Conservation (phyloP, 805 yeast genomes). For the Cyberlindnera sargentensis region DNA sequence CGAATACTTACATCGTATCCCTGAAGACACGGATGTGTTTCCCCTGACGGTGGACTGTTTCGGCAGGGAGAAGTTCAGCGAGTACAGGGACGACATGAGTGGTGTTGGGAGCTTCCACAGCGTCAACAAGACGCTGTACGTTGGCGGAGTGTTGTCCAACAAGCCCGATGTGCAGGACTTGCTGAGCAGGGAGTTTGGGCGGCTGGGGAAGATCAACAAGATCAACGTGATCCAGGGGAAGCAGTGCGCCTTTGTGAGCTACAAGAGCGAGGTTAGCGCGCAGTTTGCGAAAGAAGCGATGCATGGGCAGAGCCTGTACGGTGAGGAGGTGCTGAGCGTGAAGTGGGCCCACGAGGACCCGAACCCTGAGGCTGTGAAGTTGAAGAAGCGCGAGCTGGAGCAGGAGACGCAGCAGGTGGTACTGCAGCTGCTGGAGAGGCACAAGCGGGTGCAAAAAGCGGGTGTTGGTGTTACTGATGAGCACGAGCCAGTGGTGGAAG, state of each 20-base stretch:
- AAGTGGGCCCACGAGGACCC: constrained; percentile 93
- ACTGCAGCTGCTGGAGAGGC: constrained; percentile 30
- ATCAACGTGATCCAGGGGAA: constrained; percentile 53
- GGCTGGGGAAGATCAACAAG: constrained; percentile 71
- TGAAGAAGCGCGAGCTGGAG: constrained; percentile 32
- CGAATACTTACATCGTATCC: constrained; percentile 71
- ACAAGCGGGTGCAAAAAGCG: constrained; percentile 1
- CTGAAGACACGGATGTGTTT: constrained; percentile 49
- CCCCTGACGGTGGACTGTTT: constrained; percentile 77
- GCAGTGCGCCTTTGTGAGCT: constrained; percentile 76
- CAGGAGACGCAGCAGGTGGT: constrained; percentile 34
- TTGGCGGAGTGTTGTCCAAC: constrained; percentile 47
- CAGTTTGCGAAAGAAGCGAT: constrained; percentile 96
- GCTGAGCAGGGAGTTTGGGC: constrained; percentile 47
- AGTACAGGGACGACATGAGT: constrained; percentile 86
- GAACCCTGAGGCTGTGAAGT: constrained; percentile 50
- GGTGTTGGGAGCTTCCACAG: constrained; percentile 80
- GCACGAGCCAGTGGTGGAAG: not conserved
- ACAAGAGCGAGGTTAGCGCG: constrained; percentile 60
- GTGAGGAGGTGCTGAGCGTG: constrained; percentile 58
- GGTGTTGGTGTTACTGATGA: too few relatives aligned
- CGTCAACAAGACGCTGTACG: constrained; percentile 67
- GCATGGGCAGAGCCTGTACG: constrained; percentile 71
- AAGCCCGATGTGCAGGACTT: constrained; percentile 31
- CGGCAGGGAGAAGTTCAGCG: constrained; percentile 81